Evolutionary conservation across 2,329 filamentous ascomycete species (phyloP).

Genomic region (Pseudogymnoascus sp.): DNA sequence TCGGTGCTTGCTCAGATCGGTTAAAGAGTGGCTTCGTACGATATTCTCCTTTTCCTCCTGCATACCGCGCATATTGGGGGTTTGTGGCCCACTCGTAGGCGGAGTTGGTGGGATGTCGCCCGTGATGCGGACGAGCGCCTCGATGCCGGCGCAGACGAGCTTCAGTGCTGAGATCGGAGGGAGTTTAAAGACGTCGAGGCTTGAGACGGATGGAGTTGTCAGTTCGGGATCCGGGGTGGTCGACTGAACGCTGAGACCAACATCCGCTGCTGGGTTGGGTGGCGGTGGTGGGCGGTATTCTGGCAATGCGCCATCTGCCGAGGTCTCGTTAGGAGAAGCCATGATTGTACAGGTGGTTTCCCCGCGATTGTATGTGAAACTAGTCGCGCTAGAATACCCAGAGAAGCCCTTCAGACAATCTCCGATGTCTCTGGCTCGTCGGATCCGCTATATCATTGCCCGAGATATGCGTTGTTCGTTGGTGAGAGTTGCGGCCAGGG

Average conservation of each 20-base stretch:
- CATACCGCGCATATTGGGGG: constrained; percentile 58
- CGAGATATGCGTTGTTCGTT: neutral
- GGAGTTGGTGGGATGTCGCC: constrained; percentile 78
- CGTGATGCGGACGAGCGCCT: constrained; percentile 61
- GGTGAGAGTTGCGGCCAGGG: constrained; percentile 1
- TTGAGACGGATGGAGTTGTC: constrained; percentile 27
- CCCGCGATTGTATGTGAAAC: neutral
- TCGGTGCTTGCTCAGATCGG: constrained; percentile 24
- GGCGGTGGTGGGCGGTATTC: constrained; percentile 23
- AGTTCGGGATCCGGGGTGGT: constrained; percentile 19
- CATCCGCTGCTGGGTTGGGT: constrained; percentile 25
- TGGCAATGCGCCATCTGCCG: constrained; percentile 10
- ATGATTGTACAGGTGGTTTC: neutral
- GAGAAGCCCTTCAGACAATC: constrained; percentile 1
- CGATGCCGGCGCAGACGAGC: constrained; percentile 64
- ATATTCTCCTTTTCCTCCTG: constrained; percentile 55
- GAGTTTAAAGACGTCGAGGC: constrained; percentile 64
- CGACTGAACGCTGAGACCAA: constrained; percentile 17
- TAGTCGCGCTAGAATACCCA: neutral
- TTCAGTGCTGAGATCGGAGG: constrained; percentile 67
- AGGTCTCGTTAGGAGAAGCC: neutral
- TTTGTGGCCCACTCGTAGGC: constrained; percentile 52
- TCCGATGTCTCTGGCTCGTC: neutral
- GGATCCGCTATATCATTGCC: neutral
- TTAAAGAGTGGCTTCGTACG: constrained; percentile 48